Evolutionary conservation across 163 green algal species (phyloP).

Genomic region (Coccomyxa subellipsoidea): DNA sequence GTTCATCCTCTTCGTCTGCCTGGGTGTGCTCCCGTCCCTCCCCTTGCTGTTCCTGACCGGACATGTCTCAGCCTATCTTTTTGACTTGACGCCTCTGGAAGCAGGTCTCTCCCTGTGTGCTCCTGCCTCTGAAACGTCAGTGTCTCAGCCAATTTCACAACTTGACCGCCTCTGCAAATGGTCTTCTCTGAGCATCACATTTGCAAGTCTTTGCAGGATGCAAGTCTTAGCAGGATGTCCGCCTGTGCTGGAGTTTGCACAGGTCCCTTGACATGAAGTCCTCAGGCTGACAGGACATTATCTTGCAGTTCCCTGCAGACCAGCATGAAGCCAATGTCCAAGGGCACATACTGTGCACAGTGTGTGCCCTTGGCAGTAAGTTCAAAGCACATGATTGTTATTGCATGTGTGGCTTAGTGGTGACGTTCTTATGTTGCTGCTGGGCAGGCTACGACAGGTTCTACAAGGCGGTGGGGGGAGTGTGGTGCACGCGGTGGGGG

Average conservation of each 20-base stretch:
- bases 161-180: background rate
- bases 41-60: background rate
- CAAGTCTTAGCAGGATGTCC: too few species aligned
- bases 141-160: background rate
- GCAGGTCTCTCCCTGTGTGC: background rate
- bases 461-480: background rate
- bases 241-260: too few species aligned
- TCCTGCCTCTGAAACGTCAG: background rate
- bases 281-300: too few species aligned
- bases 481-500: background rate
- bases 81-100: background rate
- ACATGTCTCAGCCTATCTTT: background rate
- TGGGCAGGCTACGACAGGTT: constrained; percentile 2
- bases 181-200: background rate
- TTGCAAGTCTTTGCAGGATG: background rate
- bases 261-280: too few species aligned
- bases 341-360: background rate
- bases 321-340: background rate
- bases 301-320: too few species aligned
- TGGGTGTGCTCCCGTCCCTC: background rate
- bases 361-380: too few species aligned
- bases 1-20: constrained; percentile 8
- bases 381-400: too few species aligned
- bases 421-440: too few species aligned
- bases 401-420: background rate